Evolutionary conservation across 129 eudicot genomes (phyloP).

Genomic region (Ambrosia artemisiifolia): DNA sequence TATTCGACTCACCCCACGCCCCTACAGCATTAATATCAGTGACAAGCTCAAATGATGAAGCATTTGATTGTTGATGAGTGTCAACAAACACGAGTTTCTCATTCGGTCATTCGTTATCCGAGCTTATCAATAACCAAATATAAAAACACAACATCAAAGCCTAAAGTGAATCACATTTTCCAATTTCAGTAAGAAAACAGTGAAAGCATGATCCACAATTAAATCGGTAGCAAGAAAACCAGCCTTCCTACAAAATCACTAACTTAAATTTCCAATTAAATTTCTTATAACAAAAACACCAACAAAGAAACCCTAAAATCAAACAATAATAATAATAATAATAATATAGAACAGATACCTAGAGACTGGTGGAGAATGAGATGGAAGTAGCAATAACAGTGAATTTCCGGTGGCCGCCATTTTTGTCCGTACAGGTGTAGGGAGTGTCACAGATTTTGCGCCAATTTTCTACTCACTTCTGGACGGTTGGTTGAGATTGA

Average conservation of each 20-base stretch:
- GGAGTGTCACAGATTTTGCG: no score
- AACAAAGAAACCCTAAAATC: constrained; percentile 17
- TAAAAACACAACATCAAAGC: not conserved
- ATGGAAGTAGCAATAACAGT: constrained; percentile 18
- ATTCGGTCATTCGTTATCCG: no score
- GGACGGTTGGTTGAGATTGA: not conserved
- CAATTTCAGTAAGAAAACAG: not conserved
- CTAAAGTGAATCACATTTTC: constrained; percentile 18
- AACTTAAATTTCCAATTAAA: not conserved
- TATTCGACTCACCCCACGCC: no score
- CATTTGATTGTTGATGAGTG: not conserved
- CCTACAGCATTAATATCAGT: no score
- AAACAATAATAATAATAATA: no score
- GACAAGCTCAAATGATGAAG: no score
- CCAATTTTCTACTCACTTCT: not conserved
- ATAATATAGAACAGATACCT: constrained; percentile 27
- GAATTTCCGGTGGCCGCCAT: constrained; percentile 14
- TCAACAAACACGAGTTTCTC: no score
- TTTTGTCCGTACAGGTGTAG: not conserved
- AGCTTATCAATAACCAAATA: not conserved
- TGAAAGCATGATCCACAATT: not conserved
- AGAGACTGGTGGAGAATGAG: constrained; percentile 28
- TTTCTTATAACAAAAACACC: not conserved
- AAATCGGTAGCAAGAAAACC: not conserved
- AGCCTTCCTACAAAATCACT: not conserved